Evolutionary conservation across 305 asterid genomes (phyloP).

Genomic region (Fraxinus latifolia): DNA sequence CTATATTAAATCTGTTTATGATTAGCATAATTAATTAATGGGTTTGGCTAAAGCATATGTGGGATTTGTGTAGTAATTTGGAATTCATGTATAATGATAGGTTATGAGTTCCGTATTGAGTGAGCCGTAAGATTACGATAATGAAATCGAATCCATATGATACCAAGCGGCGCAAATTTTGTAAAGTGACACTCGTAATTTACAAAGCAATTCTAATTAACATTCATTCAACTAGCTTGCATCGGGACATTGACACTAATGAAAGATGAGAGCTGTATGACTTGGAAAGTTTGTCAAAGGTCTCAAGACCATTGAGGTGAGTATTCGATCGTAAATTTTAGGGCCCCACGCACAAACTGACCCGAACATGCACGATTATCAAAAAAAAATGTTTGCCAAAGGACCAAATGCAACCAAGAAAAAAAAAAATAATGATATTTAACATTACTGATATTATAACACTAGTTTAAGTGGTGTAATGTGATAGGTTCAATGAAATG

Average conservation of each 20-base stretch:
- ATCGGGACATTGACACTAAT: background rate
- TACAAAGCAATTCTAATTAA: background rate
- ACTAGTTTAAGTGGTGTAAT: no score
- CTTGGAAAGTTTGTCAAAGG: background rate
- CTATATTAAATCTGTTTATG: background rate
- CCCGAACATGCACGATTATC: no score
- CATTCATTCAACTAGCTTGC: background rate
- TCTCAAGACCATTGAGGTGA: no score
- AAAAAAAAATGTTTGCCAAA: no score
- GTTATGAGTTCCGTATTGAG: slow-evolving; percentile 17
- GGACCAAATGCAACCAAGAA: background rate
- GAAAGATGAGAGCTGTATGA: background rate
- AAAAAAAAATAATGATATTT: background rate
- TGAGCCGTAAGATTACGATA: slow-evolving; percentile 18
- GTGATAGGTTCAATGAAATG: no score
- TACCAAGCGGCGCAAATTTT: background rate
- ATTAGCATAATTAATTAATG: slow-evolving; percentile 14
- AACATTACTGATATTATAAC: no score
- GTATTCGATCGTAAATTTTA: no score
- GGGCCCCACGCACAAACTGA: no score
- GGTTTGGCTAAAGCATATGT: background rate
- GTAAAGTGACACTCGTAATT: background rate
- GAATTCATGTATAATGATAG: background rate
- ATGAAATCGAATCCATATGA: slow-evolving; percentile 20
- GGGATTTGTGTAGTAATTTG: background rate